A percentile compares a stretch with the other conserved stretches of the same genome.
These are phyloP conservation scores for Cytospora mali DNA, from an alignment of 2,329 filamentous ascomycete genomes.

Conservation along the genomic window DNA sequence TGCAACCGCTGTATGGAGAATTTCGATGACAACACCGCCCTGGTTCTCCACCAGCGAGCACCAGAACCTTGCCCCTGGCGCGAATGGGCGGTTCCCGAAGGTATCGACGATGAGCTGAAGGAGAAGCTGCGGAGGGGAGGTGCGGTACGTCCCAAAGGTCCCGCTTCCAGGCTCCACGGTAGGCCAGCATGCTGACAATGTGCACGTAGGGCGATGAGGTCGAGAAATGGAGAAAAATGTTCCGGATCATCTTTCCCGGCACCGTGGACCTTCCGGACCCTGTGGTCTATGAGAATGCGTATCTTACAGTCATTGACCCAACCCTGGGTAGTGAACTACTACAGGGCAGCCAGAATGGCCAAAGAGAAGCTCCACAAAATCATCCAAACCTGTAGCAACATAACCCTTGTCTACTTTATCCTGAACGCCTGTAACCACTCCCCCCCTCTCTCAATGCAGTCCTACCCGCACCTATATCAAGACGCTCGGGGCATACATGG, in stretches of 20 bases:
- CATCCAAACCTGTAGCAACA: not conserved
- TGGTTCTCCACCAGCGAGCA: conserved; percentile 33
- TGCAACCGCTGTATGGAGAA: conserved; percentile 35
- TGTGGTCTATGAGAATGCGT: conserved; percentile 8
- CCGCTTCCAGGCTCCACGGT: not conserved
- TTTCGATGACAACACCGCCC: conserved; percentile 31
- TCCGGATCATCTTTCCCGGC: conserved; percentile 22
- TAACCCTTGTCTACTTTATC: not conserved
- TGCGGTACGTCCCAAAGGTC: conserved; percentile 27
- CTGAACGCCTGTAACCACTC: not conserved
- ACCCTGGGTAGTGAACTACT: conserved; percentile 1
- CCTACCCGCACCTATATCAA: not conserved
- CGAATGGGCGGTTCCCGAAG: conserved; percentile 46
- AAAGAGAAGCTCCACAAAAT: not conserved
- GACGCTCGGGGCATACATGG: too few relatives aligned
- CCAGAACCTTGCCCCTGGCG: conserved; percentile 44
- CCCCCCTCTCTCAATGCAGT: not conserved
- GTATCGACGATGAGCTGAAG: conserved; percentile 47
- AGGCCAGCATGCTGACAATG: conserved; percentile 14
- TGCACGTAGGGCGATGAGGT: conserved; percentile 21
- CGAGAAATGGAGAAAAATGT: conserved; percentile 24
- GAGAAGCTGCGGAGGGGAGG: conserved; percentile 31
- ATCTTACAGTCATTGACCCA: conserved; percentile 23
- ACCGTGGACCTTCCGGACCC: conserved; percentile 9
- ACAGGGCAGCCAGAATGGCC: not conserved